Evolutionary conservation across 768 basidiomycete genomes (phyloP), one percentile per base, ranked within the genome.

Genomic region (Agrocybe chaxingu): DNA sequence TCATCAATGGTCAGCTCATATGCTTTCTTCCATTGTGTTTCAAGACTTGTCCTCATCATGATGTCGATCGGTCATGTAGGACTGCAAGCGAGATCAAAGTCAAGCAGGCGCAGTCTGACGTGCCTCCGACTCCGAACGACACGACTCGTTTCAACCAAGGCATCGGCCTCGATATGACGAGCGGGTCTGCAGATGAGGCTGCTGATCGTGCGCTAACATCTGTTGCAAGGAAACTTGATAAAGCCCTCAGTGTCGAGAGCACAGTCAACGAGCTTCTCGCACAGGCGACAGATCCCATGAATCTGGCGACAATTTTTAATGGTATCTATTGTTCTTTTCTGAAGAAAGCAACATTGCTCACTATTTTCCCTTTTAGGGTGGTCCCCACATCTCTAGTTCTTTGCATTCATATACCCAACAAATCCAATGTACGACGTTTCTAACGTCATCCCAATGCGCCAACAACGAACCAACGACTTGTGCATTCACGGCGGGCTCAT

Each of bases 201-300:
- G 96, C 96, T 1, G 94, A 96, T 66, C 84, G 93, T 32, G 94
- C 95, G 0, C 70, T 99, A 55, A 80, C 71, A 33, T 80, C 83
- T 32, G 93, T 98, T 34, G 74, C 82, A 8, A 76, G 82, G 47
- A 98, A 98, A 67, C 75, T 99, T 37, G 84, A 91, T 63, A 86
- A 85, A 61, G 76, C 82, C 3, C 74, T 98, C 54, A 95, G 92
- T 60, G 89, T 96, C 19, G 90, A 96, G 64, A 94, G 91, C 58
- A 90, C 87, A 4, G 92, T 99, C 53, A 97, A 96, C 70, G 87
- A 92, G 65, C 80, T 98, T 36, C 86, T 98, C 51, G 84, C 89
- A 13, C 84, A 90, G 62, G 96, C 96, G 34, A 91, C 85, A 18
- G 90, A 96, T 61, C 64, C 72, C 2, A 72, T 70, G 42, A 92